phyloP scores from a whole-genome alignment of 75 land plant species.

The Chamaecyparis obtusa region DNA sequence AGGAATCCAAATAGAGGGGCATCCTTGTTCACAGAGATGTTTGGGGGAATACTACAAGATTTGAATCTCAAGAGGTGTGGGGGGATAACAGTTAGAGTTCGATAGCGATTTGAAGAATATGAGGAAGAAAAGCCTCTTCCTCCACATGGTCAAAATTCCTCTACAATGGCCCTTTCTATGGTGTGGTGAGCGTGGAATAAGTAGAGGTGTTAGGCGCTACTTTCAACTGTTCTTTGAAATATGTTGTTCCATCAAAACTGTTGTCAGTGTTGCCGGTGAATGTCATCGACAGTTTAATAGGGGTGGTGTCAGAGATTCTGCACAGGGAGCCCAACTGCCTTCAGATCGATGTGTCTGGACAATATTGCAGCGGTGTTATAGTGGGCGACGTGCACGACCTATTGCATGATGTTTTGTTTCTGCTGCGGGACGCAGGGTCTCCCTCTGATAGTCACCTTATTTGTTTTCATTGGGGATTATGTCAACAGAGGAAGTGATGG shows the following conservation, averaged over 20 bases:
- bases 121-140: not conserved
- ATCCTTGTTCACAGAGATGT: too few species aligned
- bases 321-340: slow-evolving; percentile 92
- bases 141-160: slow-evolving; percentile 15
- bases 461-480: slow-evolving; percentile 95
- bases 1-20: too few species aligned
- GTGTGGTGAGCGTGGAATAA: slow-evolving; percentile 48
- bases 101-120: not conserved
- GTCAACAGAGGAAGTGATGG: too few species aligned
- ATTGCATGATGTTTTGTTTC: slow-evolving; percentile 68
- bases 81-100: too few species aligned
- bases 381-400: slow-evolving; percentile 97
- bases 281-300: slow-evolving; percentile 49
- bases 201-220: slow-evolving; percentile 37
- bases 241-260: slow-evolving; percentile 54
- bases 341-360: too few species aligned
- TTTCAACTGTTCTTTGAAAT: slow-evolving; percentile 66
- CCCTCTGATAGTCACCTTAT: slow-evolving; percentile 60
- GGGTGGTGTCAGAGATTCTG: slow-evolving; percentile 68
- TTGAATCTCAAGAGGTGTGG: too few species aligned
- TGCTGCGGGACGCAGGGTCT: slow-evolving; percentile 56
- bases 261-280: slow-evolving; percentile 64
- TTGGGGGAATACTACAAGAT: too few species aligned
- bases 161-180: slow-evolving; percentile 68
- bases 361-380: slow-evolving; percentile 60